phyloP scores from a whole-genome alignment of 768 basidiomycete genomes.

The Pleurotus tuoliensis region DNA sequence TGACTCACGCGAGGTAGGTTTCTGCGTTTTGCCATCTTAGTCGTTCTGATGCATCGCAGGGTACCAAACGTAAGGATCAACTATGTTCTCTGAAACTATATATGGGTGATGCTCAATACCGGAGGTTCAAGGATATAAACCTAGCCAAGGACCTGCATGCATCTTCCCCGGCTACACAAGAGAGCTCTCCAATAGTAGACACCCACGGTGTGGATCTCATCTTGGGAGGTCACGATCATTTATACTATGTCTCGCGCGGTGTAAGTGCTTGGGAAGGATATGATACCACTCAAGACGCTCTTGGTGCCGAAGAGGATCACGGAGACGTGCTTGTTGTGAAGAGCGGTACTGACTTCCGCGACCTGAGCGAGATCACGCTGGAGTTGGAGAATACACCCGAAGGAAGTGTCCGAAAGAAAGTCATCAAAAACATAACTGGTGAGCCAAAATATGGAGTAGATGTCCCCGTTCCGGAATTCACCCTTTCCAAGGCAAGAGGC shows the following conservation, averaged over 20 bases:
- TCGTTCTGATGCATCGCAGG: slow-evolving; percentile 18
- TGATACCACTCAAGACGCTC: slow-evolving; percentile 43
- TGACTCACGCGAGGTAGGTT: slow-evolving; percentile 76
- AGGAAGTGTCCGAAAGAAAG: slow-evolving; percentile 60
- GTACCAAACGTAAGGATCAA: slow-evolving; percentile 39
- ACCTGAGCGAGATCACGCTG: slow-evolving; percentile 72
- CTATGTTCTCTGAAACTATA: background rate
- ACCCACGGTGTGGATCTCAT: slow-evolving; percentile 80
- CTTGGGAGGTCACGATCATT: slow-evolving; percentile 88
- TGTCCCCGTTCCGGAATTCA: background rate
- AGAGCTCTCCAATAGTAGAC: slow-evolving; percentile 33
- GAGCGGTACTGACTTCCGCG: slow-evolving; percentile 88
- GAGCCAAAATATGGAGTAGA: slow-evolving; percentile 7
- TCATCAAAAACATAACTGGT: slow-evolving; percentile 65
- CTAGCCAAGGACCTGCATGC: slow-evolving; percentile 68
- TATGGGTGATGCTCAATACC: background rate
- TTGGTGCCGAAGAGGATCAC: slow-evolving; percentile 69
- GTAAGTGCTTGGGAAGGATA: slow-evolving; percentile 64
- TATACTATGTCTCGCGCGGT: slow-evolving; percentile 71
- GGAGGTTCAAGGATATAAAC: slow-evolving; percentile 51
- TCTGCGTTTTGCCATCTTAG: background rate
- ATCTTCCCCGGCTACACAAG: slow-evolving; percentile 51
- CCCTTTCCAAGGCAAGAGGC: slow-evolving; percentile 53
- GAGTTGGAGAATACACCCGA: slow-evolving; percentile 55
- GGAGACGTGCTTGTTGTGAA: slow-evolving; percentile 76